A percentile compares a stretch with the other conserved stretches of the same genome.
These are phyloP conservation scores for Chrysoporthe puriensis DNA, from an alignment of 2,329 filamentous ascomycete genomes.

Conservation along the genomic window DNA sequence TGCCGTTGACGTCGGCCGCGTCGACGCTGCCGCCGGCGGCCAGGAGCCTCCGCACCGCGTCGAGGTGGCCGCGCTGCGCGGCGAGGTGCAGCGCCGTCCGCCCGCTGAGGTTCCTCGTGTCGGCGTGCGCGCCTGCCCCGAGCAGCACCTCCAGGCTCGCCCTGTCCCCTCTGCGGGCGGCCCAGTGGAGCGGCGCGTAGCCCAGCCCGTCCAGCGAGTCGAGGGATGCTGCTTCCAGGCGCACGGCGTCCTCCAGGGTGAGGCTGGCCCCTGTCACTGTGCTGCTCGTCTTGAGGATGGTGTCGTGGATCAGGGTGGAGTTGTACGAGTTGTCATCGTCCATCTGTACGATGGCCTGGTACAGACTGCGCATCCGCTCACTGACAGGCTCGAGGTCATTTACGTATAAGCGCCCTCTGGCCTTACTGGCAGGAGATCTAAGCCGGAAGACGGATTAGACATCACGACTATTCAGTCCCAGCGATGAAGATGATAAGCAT, in stretches of 20 bases:
- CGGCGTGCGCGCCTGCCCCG: background rate
- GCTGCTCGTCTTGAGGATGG: background rate
- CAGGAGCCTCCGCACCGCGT: background rate
- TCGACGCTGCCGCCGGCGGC: background rate
- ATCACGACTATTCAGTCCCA: background rate
- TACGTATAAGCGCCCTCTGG: background rate
- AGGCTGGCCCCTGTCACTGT: background rate
- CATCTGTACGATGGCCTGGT: background rate
- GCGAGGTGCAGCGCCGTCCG: background rate
- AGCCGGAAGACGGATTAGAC: background rate
- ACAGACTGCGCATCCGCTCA: background rate
- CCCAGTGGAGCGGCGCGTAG: background rate
- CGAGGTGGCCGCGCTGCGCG: background rate
- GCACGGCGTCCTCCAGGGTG: background rate
- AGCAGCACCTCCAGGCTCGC: background rate
- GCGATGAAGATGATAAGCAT: background rate
- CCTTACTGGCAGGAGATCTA: background rate
- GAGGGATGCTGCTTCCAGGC: background rate
- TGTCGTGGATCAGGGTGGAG: background rate
- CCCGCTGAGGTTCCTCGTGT: background rate
- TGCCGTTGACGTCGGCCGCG: background rate
- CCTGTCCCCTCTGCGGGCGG: background rate
- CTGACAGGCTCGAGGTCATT: constrained; percentile 1
- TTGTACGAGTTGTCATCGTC: background rate
- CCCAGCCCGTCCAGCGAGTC: background rate